Conservation (phyloP, 1,284 basidiomycete genomes). For the Puccinia novopanici region DNA sequence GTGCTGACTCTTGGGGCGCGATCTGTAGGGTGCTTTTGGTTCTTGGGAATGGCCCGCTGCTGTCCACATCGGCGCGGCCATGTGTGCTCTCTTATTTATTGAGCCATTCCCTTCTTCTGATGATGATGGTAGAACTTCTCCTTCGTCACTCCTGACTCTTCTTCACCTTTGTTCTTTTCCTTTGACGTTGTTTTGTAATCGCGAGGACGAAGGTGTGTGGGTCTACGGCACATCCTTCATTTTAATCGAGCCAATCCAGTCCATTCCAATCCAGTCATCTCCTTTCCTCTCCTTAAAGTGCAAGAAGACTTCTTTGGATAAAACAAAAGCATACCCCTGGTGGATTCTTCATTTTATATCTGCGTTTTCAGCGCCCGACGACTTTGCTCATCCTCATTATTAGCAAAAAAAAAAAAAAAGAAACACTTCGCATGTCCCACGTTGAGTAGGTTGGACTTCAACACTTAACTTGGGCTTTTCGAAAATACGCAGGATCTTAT, state of each 20-base stretch:
- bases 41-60: no score
- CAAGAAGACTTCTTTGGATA: slow-evolving; percentile 10
- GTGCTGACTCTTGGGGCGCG: background rate
- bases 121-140: no score
- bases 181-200: background rate
- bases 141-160: background rate
- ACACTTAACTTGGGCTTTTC: background rate
- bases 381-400: no score
- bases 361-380: background rate
- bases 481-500: background rate
- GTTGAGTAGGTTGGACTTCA: background rate
- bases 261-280: background rate
- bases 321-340: slow-evolving; percentile 20
- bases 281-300: no score
- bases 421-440: slow-evolving; percentile 1
- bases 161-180: background rate
- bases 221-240: background rate
- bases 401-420: background rate
- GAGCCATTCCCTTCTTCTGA: no score
- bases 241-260: background rate
- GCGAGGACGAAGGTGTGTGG: slow-evolving; percentile 5
- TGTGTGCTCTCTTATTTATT: no score
- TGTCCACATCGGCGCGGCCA: no score
- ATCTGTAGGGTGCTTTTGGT: background rate
- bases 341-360: slow-evolving; percentile 11